phyloP scores from a whole-genome alignment of 805 yeast species.

The Lachancea nothofagi region DNA sequence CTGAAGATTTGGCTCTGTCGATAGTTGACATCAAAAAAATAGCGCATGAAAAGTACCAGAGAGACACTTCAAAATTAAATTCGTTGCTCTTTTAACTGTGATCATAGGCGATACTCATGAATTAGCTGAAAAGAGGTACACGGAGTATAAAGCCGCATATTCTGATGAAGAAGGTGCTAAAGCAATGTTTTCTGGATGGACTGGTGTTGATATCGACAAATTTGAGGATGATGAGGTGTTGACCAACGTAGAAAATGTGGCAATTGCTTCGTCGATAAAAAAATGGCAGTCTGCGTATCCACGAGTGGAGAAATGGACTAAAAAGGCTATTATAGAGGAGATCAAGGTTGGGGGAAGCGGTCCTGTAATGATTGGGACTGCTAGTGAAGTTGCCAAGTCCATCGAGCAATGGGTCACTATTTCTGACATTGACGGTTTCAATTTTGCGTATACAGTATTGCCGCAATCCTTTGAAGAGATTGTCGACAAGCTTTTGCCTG shows the following conservation, averaged over 20 bases:
- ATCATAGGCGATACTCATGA: constrained; percentile 38
- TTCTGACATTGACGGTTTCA: constrained; percentile 41
- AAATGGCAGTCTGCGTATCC: constrained; percentile 33
- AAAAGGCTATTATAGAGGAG: constrained; percentile 21
- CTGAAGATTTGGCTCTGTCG: constrained; percentile 25
- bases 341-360: constrained; percentile 26
- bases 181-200: constrained; percentile 39
- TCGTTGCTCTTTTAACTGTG: constrained; percentile 32
- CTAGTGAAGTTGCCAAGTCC: constrained; percentile 37
- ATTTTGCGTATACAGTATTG: constrained; percentile 35
- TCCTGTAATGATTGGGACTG: constrained; percentile 33
- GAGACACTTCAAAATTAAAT: constrained; percentile 35
- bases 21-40: constrained; percentile 32
- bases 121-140: constrained; percentile 33
- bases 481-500: constrained; percentile 35
- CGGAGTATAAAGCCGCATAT: constrained; percentile 25
- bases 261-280: constrained; percentile 32
- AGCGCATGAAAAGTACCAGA: constrained; percentile 29
- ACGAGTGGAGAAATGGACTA: constrained; percentile 16
- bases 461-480: constrained; percentile 37
- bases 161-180: constrained; percentile 40
- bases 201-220: constrained; percentile 37
- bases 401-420: constrained; percentile 37
- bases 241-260: constrained; percentile 32
- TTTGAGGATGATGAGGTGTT: constrained; percentile 33